Base-by-base conservation (phyloP, 768 basidiomycete genomes). In the Mycena alexandri region DNA sequence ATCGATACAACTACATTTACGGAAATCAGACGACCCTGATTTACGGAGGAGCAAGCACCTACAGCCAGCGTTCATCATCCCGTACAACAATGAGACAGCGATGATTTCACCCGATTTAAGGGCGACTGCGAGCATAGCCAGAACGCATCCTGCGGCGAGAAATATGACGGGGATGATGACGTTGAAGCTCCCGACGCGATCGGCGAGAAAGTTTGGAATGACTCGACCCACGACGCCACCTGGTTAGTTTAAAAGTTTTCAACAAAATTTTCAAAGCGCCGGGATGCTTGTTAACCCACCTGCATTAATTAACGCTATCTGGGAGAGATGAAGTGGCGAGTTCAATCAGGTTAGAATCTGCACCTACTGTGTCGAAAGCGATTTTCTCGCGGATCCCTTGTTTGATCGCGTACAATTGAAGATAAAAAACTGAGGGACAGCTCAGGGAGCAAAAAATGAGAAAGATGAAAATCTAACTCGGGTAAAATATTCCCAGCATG, bases 401-500 rank as follows among this genome's bases (percentile, higher is more conserved):
- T 16, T 56, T 57, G 29, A 67, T 62, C 5, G 66, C 46, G 33
- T 61, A 67, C 16, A 67, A n/a, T 11, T 67, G 66, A 25, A 67
- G 66, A 50, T 62, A 67, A 47, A 67, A 67, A 51, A 58, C 66
- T 67, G 46, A 52, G 25, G 29, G 29, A 29, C 8, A 22, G 5
- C 42, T 56, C 14, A 36, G 47, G 25, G 19, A 5, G 19, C 3
- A 19, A 5, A 43, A 24, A 34, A 7, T 3, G 22, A 5, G 2
- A 19, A 5, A n/a, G 9, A 14, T 38, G 10, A 7, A 14, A 8
- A 16, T 9, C 47, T 36, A 8, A 67, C 66, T 46, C 16, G 66
- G 66, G 42, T 67, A 67, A 22, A 67, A 67, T 33, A 67, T 19
- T 17, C 60, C 66, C 5, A 67, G 43, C 66, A 67, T 67, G 41